Evolutionary conservation across 2,329 filamentous ascomycete species (phyloP), one percentile per base, ranked within the genome.

Genomic region (Zymoseptoria pseudotritici): DNA sequence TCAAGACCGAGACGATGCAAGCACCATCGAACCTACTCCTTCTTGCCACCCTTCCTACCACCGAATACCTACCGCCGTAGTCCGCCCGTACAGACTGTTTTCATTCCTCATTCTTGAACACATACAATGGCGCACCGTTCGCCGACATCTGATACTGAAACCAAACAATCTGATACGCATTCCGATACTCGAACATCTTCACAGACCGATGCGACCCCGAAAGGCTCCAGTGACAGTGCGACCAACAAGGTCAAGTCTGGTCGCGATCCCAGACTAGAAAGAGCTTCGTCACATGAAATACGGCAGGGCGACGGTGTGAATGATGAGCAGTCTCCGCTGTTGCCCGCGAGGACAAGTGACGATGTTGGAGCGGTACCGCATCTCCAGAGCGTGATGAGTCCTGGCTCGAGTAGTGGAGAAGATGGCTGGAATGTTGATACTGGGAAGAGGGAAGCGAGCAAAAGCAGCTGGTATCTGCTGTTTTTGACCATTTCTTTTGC

Each of bases 401-500:
- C 65, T 2, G 69, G 73, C 50, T 77, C 78, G 67, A 74, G 75
- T 20, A 72, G 78, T 5, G 54, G 46, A 22, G 77, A 81, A 63
- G 74, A 76, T 17, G 79, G 91, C n/a, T 68, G 66, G 66, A 53
- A 61, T 58, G 58, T 53, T 7, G 63, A 67, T 80, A 83, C 61
- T 87, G 55, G 55, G 53, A 56, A 55, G 31, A 58, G 59, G n/a
- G 61, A 68, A n/a, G 58, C 62, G 26, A 88, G 22, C 56, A 96
- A 92, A 80, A 92, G 89, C 74, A 79, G 86, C 53, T 91, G 87
- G 86, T 96, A 96, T 74, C 80, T 97, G 68, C 83, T 95, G 66
- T 78, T 96, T 63, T 78, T 97, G 74, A 96, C 93, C 6, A 80
- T 97, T 63, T 86, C 89, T 71, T 89, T 96, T 66, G 90, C 90